Percentiles rank a stretch among this genome's conserved stretches.
These are phyloP conservation scores for Erysimum cheiranthoides DNA, from an alignment of 345 rosid genomes.

Conservation along the genomic window DNA sequence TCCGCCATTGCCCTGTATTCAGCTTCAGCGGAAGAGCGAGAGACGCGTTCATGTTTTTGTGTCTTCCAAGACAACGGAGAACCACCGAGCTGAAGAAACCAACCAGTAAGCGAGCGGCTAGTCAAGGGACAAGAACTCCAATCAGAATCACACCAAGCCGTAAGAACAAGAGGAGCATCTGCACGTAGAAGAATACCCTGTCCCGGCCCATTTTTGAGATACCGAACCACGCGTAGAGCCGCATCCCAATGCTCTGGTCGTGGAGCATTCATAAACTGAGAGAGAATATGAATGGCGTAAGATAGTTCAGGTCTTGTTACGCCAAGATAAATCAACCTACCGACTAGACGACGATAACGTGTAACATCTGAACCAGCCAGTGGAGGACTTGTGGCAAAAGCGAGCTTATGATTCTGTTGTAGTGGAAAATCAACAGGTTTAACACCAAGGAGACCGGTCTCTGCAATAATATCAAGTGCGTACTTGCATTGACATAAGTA, in stretches of 20 bases:
- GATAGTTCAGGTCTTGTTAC: neutral
- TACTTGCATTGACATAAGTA: no score
- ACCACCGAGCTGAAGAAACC: slow-evolving; percentile 4
- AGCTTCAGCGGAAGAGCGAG: neutral
- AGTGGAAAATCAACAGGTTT: no score
- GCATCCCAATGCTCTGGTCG: neutral
- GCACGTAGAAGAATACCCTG: neutral
- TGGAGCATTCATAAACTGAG: neutral
- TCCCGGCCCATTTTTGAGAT: neutral
- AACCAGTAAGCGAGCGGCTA: neutral
- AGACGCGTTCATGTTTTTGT: neutral
- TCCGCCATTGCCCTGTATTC: neutral
- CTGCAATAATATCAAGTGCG: no score
- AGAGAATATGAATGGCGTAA: neutral
- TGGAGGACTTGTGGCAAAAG: no score
- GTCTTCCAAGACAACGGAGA: neutral
- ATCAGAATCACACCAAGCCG: neutral
- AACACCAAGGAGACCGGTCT: no score
- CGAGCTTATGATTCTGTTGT: no score
- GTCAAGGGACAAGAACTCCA: neutral
- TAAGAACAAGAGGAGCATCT: neutral
- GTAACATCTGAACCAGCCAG: no score
- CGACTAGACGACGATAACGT: no score
- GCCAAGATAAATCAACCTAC: no score
- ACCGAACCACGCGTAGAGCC: neutral